Evolutionary conservation across 129 eudicot genomes (phyloP).

Genomic region (Artemisia annua): DNA sequence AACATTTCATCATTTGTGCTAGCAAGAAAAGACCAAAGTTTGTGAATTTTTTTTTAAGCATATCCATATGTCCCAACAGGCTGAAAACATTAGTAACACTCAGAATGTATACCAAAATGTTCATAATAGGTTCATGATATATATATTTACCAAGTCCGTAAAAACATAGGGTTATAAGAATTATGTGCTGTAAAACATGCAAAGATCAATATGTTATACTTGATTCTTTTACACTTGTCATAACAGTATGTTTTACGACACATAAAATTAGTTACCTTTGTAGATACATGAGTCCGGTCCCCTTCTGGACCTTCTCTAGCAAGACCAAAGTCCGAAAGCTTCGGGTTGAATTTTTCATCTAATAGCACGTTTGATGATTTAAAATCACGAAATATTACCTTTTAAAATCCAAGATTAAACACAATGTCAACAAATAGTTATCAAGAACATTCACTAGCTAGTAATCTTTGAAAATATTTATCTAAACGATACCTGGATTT

Average conservation of each 20-base stretch:
- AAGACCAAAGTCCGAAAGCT: conserved; percentile 86
- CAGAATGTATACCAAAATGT: too few species aligned
- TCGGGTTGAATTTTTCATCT: conserved; percentile 62
- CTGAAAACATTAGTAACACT: conserved; percentile 34
- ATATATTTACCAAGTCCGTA: background rate
- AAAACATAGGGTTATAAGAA: background rate
- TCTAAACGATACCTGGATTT: conserved; percentile 51
- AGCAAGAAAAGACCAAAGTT: too few species aligned
- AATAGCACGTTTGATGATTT: conserved; percentile 78
- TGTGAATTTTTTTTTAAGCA: too few species aligned
- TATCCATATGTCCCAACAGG: conserved; percentile 84
- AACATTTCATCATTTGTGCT: conserved; percentile 32
- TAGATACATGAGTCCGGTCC: conserved; percentile 72
- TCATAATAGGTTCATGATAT: background rate
- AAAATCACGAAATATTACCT: conserved; percentile 86
- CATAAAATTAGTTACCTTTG: conserved; percentile 46
- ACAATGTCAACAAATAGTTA: conserved; percentile 12
- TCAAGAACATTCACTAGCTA: background rate
- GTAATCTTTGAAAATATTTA: background rate
- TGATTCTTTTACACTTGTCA: too few species aligned
- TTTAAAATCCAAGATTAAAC: background rate
- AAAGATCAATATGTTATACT: background rate
- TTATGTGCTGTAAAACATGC: background rate
- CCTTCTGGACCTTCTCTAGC: conserved; percentile 89
- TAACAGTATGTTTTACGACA: background rate